phyloP scores from a whole-genome alignment of 2,329 filamentous ascomycete species.

The Davidsoniella australis region DNA sequence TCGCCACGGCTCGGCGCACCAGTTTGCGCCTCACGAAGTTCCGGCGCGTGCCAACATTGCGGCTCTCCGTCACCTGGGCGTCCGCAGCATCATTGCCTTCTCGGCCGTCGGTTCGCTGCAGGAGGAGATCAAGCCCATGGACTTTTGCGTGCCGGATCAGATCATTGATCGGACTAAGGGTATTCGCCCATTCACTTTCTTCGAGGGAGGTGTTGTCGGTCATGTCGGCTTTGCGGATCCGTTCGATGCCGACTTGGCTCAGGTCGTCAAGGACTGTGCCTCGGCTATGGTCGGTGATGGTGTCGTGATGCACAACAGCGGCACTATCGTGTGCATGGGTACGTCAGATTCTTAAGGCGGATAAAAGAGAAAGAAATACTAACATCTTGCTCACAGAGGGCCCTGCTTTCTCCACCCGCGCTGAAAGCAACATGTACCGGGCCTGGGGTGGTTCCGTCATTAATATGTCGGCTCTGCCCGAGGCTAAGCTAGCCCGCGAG shows the following conservation, averaged over 20 bases:
- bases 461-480: conserved; percentile 93
- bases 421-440: conserved; percentile 90
- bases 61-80: conserved; percentile 80
- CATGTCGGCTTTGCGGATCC: conserved; percentile 94
- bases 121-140: conserved; percentile 84
- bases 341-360: conserved; percentile 19
- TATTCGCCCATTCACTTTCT: conserved; percentile 86
- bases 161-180: conserved; percentile 96
- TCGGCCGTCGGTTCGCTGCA: conserved; percentile 84
- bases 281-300: conserved; percentile 63
- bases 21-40: conserved; percentile 88
- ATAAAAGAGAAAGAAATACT: not conserved
- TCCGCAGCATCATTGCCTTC: conserved; percentile 84
- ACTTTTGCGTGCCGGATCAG: conserved; percentile 94
- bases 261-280: conserved; percentile 64
- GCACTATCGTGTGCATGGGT: conserved; percentile 86
- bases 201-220: conserved; percentile 77
- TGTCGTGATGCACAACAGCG: conserved; percentile 66
- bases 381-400: conserved; percentile 44
- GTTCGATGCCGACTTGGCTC: conserved; percentile 64
- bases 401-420: conserved; percentile 93
- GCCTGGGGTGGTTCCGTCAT: conserved; percentile 86
- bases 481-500: conserved; percentile 90
- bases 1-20: conserved; percentile 77
- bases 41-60: conserved; percentile 90